Conservation (phyloP, 1,284 basidiomycete species). For the Xerocomus amazonicus region DNA sequence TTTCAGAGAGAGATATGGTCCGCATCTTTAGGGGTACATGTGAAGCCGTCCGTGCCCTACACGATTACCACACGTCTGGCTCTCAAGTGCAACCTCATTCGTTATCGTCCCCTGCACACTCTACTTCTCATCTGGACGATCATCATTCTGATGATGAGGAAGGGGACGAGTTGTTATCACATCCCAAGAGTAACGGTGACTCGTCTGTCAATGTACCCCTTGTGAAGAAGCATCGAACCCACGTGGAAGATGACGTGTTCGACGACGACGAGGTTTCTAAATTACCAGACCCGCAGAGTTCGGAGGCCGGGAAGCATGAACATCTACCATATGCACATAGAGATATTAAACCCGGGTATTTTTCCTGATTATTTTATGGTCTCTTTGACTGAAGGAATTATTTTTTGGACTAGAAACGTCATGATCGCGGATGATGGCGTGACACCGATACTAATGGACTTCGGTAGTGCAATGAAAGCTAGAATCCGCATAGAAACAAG, state of each 20-base stretch:
- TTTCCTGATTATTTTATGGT: background rate
- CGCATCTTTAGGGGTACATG: slow-evolving; percentile 92
- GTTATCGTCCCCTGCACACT: slow-evolving; percentile 19
- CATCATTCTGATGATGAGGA: slow-evolving; percentile 41
- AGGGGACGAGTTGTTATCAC: slow-evolving; percentile 59
- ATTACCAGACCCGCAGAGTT: slow-evolving; percentile 32
- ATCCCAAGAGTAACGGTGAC: slow-evolving; percentile 62
- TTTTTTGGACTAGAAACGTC: slow-evolving; percentile 64
- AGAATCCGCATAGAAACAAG: slow-evolving; percentile 76
- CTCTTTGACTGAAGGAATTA: slow-evolving; percentile 2
- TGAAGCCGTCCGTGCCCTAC: slow-evolving; percentile 91
- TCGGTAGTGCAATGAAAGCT: slow-evolving; percentile 86
- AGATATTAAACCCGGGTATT: slow-evolving; percentile 94
- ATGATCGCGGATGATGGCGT: slow-evolving; percentile 92
- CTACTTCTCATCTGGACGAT: slow-evolving; percentile 26
- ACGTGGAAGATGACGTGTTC: slow-evolving; percentile 60
- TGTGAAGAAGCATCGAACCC: slow-evolving; percentile 48
- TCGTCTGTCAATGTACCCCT: slow-evolving; percentile 43
- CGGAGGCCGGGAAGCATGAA: slow-evolving; percentile 43
- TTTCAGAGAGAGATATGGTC: slow-evolving; percentile 87
- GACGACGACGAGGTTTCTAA: slow-evolving; percentile 52
- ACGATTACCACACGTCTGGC: slow-evolving; percentile 62
- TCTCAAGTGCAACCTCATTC: slow-evolving; percentile 33
- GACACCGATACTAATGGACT: slow-evolving; percentile 95
- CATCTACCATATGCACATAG: slow-evolving; percentile 92